phyloP scores from a whole-genome alignment of 2,329 filamentous ascomycete genomes.

The Epichloe uncinata region DNA sequence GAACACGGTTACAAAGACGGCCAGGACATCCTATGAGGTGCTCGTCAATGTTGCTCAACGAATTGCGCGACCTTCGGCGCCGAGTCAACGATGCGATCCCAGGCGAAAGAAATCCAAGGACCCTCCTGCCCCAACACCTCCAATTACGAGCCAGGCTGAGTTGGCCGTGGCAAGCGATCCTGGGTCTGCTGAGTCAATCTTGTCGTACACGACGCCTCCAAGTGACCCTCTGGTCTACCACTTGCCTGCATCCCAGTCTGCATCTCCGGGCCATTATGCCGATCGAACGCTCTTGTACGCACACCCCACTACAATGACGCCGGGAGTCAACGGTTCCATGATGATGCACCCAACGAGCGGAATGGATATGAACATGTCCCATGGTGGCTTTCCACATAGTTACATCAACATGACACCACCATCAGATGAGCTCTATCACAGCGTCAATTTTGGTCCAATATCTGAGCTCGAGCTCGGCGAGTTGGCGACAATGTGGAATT shows the following conservation, averaged over 20 bases:
- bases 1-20: constrained; percentile 17
- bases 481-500: constrained; percentile 21
- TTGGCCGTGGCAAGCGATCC: constrained; percentile 1
- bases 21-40: constrained; percentile 19
- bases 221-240: background rate
- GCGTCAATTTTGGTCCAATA: constrained; percentile 14
- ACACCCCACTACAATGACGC: background rate
- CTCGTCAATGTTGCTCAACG: constrained; percentile 17
- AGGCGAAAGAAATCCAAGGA: constrained; percentile 3
- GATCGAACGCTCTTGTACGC: background rate
- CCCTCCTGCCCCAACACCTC: constrained; percentile 7
- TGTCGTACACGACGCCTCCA: constrained; percentile 5
- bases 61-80: constrained; percentile 2
- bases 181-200: background rate
- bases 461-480: constrained; percentile 21
- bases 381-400: background rate
- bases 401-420: constrained; percentile 8
- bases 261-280: background rate
- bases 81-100: constrained; percentile 2
- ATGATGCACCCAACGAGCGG: constrained; percentile 2
- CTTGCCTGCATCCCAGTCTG: background rate
- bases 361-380: background rate
- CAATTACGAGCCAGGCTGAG: constrained; percentile 1
- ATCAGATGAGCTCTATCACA: constrained; percentile 6
- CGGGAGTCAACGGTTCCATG: background rate